Base-by-base conservation (phyloP, 2,329 filamentous ascomycete species). In the Pyrenochaeta sp. region DNA sequence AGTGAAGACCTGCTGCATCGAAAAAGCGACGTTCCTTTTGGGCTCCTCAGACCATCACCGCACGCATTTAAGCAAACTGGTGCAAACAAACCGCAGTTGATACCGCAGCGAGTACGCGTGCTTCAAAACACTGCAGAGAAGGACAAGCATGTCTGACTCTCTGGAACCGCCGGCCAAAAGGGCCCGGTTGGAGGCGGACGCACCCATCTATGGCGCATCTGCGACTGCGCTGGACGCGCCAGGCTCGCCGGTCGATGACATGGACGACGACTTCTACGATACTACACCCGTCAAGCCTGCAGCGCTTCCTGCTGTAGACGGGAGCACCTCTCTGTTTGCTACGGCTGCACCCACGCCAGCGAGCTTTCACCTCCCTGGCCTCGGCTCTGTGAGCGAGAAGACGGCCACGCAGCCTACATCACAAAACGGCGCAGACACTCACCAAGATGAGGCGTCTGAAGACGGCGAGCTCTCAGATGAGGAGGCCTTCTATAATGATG, bases 121-220 rank as follows among this genome's bases (percentile, higher is more conserved):
- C 60, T 63, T 54, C 65, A 60, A 49, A 52, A 64, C 47, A 56
- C 59, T 65, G 63, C 53, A 61, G 63, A 69, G 64, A 52, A 54
- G 48, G 51, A 64, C 54, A 60, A 55, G 56, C 39, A 73, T 74
- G 68, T 67, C 71, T 61, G 69, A 75, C 67, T 66, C 67, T 60
- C 57, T 64, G 59, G 71, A 71, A 68, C 72, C 71, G 60, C 77
- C 77, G 36, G 71, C 74, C 51, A 79, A 79, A 71, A 73, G 74
- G 66, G 72, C 72, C 55, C 69, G 74, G 61, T 67, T 77, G 49
- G 66, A 72, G 50, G 59, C 65, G 58, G 77, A 79, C 58, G 73
- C 66, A 49, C 67, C 72, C 45, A 61, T 71, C 56, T 63, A 70
- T 58, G 68, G 71, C 56, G 71, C 75, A 52, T 60, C 58, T 54